These are phyloP conservation scores for Coelastrella sp. DNA, from an alignment of 139 green algal species.

Conservation along the genomic window DNA sequence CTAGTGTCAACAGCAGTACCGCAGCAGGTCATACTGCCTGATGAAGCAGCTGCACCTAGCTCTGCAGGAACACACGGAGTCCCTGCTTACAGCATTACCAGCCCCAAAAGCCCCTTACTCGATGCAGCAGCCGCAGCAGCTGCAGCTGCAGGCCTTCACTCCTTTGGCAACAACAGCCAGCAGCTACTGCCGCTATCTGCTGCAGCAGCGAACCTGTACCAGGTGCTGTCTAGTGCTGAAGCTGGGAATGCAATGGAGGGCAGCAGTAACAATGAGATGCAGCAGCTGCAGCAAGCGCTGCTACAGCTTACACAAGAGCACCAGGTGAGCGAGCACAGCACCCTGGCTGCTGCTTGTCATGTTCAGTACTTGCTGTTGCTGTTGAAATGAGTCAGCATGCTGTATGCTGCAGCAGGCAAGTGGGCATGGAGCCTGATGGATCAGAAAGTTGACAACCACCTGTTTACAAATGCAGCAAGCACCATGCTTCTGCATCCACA, in stretches of 20 bases:
- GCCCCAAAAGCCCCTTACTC: not conserved
- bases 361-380: not conserved
- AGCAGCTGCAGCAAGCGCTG: not conserved
- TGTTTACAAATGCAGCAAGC: too few species aligned
- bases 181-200: not conserved
- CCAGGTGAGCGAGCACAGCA: not conserved
- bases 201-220: not conserved
- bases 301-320: not conserved
- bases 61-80: too few species aligned
- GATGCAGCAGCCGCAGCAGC: slow-evolving; percentile 4
- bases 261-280: not conserved
- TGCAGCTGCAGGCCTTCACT: not conserved
- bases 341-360: not conserved
- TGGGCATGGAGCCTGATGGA: too few species aligned
- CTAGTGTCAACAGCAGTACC: too few species aligned
- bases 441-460: too few species aligned
- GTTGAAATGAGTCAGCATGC: too few species aligned
- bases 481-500: too few species aligned
- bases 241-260: not conserved
- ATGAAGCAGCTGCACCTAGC: too few species aligned
- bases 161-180: not conserved
- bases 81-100: not conserved
- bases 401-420: too few species aligned
- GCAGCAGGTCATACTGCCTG: too few species aligned
- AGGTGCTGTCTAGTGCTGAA: not conserved